Conservation (phyloP, 1,284 basidiomycete species). For the Uromyces viciae-fabae region DNA sequence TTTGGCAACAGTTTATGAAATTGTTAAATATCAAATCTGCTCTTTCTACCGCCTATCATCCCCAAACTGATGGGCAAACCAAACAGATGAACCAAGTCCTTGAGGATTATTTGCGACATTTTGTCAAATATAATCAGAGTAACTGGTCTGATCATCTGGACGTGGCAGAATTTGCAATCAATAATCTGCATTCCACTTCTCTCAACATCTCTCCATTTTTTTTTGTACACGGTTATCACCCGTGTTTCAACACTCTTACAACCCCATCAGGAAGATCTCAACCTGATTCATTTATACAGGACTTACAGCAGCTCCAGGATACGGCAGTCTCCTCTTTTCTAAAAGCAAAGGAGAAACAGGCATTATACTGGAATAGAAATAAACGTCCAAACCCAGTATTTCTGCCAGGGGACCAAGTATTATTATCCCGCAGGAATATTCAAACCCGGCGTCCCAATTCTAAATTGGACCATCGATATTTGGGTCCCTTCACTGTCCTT, state of each 20-base stretch:
- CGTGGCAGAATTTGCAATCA: constrained; percentile 26
- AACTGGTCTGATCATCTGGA: constrained; percentile 4
- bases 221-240: constrained; percentile 28
- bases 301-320: not conserved
- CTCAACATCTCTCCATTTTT: constrained; percentile 3
- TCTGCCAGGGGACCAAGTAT: not conserved
- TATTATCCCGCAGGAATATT: not conserved
- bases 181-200: constrained; percentile 15
- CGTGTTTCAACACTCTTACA: constrained; percentile 1
- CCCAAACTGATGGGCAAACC: constrained; percentile 20
- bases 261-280: not conserved
- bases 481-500: constrained; percentile 6
- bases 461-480: constrained; percentile 4
- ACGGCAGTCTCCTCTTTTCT: not conserved
- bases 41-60: constrained; percentile 15
- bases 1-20: not conserved
- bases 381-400: not conserved
- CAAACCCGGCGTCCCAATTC: not conserved
- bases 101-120: constrained; percentile 47
- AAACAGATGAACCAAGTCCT: not conserved
- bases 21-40: not conserved
- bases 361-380: not conserved
- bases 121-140: not conserved
- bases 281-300: not conserved
- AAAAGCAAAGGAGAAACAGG: not conserved